Base-by-base conservation (phyloP, 2,329 filamentous ascomycete genomes). In the Bimuria novae-zelandiae region DNA sequence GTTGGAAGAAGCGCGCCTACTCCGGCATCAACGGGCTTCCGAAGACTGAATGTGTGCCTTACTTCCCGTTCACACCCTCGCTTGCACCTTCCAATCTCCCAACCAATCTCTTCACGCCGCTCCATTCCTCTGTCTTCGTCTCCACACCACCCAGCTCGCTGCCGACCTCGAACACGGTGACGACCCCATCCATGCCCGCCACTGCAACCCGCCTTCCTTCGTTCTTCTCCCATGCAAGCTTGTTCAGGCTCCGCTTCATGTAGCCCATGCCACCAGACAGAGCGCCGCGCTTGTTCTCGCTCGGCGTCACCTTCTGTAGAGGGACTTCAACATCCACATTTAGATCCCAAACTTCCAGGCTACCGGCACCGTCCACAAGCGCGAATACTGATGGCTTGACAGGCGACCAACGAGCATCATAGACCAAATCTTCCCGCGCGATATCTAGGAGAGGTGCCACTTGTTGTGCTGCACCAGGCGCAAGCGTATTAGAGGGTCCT, bases 321-420 rank as follows among this genome's bases (percentile, higher is more conserved):
- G 94, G 94, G 41, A 97, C 90, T 76, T 99, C 94, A 0, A 89
- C 92, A 74, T 97, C 92, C 17, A 92, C 83, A 11, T 90, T 93
- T 46, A 99, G 84, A 70, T 99, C 95, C 90, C 94, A 99, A 44
- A 99, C 82, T 76, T 99, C 95, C 16, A 99, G 80, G 74, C 87
- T 89, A 25, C 94, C 95, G 2, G 90, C 90, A 29, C 94, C 94
- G 64, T 99, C 95, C 2, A 97, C 94, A 17, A 96, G 85, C 1
- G 90, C 91, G 75, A 99, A 99, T 7, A 99, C 90, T 32, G 92
- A 92, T 0, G 94, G 94, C 71, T 94, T 93, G 60, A 94, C 84
- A 0, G 94, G 94, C 12, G 91, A 96, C 95, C 95, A 99, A 48
- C 88, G 88, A 2, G 91, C 92, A 71, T 97, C 93, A 76, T 99